Percentiles rank a stretch among this genome's conserved stretches.
Evolutionary conservation across 768 basidiomycete species (phyloP).

Genomic region (Pisolithus tinctorius): DNA sequence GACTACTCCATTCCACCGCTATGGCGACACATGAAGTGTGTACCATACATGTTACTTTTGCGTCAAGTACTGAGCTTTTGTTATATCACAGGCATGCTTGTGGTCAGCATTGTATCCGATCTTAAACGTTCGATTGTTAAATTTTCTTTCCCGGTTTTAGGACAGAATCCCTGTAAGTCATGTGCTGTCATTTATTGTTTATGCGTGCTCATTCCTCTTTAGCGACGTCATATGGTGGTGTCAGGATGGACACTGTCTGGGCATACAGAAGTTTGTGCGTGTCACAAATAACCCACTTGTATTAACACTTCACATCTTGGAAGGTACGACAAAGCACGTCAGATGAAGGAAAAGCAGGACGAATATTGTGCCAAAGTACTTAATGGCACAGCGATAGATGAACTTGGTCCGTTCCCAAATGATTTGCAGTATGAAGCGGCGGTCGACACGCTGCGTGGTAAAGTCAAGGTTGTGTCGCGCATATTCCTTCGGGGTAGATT

Average conservation of each 20-base stretch:
- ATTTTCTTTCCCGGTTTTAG: background rate
- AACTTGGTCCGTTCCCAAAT: conserved; percentile 58
- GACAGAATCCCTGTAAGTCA: background rate
- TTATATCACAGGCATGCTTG: conserved; percentile 43
- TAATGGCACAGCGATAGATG: conserved; percentile 39
- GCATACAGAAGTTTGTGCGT: conserved; percentile 59
- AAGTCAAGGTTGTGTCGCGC: conserved; percentile 51
- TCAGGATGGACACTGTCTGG: conserved; percentile 64
- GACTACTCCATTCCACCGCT: conserved; percentile 42
- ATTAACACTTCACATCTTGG: conserved; percentile 9
- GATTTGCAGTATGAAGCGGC: conserved; percentile 68
- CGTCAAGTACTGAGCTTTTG: background rate
- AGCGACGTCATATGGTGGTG: conserved; percentile 5
- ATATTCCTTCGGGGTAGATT: background rate
- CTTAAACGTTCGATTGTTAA: background rate
- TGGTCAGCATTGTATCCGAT: conserved; percentile 33
- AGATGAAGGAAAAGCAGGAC: conserved; percentile 64
- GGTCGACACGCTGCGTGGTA: conserved; percentile 79
- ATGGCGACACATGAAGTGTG: conserved; percentile 74
- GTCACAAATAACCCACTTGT: background rate
- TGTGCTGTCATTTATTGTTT: background rate
- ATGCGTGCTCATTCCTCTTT: background rate
- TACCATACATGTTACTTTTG: conserved; percentile 11
- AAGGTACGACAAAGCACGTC: conserved; percentile 58
- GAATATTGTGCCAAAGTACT: conserved; percentile 49